Base-by-base conservation (phyloP, 257 asterid species). In the Solanum stenotomum region DNA sequence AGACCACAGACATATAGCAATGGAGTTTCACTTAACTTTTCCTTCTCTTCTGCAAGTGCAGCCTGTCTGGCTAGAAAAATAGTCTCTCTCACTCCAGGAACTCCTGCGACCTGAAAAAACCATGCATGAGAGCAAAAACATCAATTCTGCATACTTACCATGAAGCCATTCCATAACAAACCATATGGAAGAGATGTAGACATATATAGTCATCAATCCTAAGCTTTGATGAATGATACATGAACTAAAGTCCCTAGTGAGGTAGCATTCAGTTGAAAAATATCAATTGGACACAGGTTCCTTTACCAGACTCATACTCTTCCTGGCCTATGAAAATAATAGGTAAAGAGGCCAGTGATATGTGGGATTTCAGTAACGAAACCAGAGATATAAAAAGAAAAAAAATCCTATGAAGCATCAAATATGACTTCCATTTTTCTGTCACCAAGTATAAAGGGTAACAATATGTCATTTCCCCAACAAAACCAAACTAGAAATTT, bases 11-110 rank as follows among this genome's bases (percentile, higher is more conserved):
- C 93, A 84, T 97, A 95, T 27, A 92, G 85, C 98, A 96, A 90
- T 40, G 98, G 98, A 49, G 96, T 91, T 87, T 94, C 98, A 72
- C 89, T 93, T 38, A 86, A 85, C 91, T 93, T 94, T 33, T 88
- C 90, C 74, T 89, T 91, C 91, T 94, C 98, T 44, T 94, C 95
- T 8, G 93, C 98, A 65, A 96, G 93, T 22, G 98, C 99, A 85
- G 98, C 88, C 91, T 97, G 98, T 86, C 96, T 93, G 88, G 98
- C 98, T 63, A 85, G 61, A 88, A 96, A 97, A 31, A 96, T 95
- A 76, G 93, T 59, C 90, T 97, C 99, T 13, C 98, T 96, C 88
- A 97, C 98, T 75, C 99, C 99, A 34, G 99, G 99, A 70, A 97
- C 98, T 34, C 99, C 99, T 18, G 99, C 99, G 87, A 97, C 96